These are phyloP conservation scores for Neurospora sp. DNA, from an alignment of 495 filamentous ascomycete genomes.

Conservation along the genomic window DNA sequence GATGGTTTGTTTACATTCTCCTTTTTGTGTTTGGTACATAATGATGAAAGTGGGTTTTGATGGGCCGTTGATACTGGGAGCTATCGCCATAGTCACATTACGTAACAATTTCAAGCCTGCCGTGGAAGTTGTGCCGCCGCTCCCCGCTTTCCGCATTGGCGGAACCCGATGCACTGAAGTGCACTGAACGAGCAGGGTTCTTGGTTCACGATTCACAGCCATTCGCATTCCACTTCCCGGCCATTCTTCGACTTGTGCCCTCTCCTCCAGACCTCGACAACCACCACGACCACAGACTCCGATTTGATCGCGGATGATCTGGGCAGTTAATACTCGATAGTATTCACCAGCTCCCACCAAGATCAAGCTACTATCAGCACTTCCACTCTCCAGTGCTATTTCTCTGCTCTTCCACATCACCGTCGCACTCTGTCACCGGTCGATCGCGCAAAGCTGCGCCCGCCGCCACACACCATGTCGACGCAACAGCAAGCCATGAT, in stretches of 20 bases:
- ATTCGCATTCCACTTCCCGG: not conserved
- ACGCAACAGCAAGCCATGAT: slow-evolving; percentile 22
- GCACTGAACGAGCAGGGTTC: not conserved
- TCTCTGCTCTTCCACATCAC: not conserved
- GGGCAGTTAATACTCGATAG: not conserved
- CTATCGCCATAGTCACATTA: not conserved
- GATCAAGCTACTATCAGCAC: not conserved
- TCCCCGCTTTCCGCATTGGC: not conserved
- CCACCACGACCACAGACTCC: not conserved
- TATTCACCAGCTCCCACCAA: not conserved
- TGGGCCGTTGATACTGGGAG: not conserved
- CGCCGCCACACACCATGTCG: slow-evolving; percentile 15
- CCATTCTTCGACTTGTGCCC: not conserved
- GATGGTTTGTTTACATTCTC: not conserved
- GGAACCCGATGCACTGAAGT: not conserved
- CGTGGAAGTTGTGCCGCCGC: not conserved
- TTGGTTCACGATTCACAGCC: not conserved
- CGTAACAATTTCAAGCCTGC: not conserved
- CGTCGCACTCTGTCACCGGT: not conserved
- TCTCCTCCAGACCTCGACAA: not conserved
- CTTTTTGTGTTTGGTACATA: not conserved
- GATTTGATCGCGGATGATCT: not conserved
- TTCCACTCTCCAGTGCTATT: not conserved
- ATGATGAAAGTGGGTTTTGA: not conserved
- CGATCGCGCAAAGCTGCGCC: not conserved